These are phyloP conservation scores for Oropetium thomaeum DNA, from an alignment of 176 grass and related monocot species.

Conservation along the genomic window DNA sequence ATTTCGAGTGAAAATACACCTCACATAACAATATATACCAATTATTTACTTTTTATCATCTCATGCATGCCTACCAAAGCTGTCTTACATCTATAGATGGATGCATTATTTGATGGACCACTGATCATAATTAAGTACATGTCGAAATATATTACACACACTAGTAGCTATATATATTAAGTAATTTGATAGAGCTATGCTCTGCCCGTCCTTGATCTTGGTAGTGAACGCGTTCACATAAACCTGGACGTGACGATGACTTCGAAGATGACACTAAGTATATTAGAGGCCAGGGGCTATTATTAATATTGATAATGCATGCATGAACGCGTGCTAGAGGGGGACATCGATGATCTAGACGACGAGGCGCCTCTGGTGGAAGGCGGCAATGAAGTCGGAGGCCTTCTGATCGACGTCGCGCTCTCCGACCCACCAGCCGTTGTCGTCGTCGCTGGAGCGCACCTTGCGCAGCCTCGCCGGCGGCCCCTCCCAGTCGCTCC, in stretches of 20 bases:
- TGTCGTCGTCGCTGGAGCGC: conserved; percentile 64
- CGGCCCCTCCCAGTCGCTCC: conserved; percentile 34
- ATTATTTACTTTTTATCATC: too few relatives aligned
- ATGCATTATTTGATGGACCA: background rate
- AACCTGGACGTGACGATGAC: background rate
- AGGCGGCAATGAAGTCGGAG: conserved; percentile 64
- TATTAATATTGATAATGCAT: background rate
- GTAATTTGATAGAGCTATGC: background rate
- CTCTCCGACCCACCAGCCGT: conserved; percentile 62
- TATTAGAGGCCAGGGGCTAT: background rate
- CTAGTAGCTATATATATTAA: background rate
- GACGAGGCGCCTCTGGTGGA: conserved; percentile 52
- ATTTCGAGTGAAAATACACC: too few relatives aligned
- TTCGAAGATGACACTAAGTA: background rate
- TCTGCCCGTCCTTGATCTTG: background rate
- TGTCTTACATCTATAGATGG: background rate
- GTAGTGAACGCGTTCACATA: background rate
- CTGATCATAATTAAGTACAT: background rate
- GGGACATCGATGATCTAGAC: background rate
- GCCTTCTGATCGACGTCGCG: conserved; percentile 71
- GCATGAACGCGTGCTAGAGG: background rate
- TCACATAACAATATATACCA: too few relatives aligned
- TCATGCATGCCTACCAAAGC: background rate
- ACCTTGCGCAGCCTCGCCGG: conserved; percentile 48
- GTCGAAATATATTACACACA: background rate